Evolutionary conservation across 345 rosid genomes (phyloP).

Genomic region (Alliaria petiolata): DNA sequence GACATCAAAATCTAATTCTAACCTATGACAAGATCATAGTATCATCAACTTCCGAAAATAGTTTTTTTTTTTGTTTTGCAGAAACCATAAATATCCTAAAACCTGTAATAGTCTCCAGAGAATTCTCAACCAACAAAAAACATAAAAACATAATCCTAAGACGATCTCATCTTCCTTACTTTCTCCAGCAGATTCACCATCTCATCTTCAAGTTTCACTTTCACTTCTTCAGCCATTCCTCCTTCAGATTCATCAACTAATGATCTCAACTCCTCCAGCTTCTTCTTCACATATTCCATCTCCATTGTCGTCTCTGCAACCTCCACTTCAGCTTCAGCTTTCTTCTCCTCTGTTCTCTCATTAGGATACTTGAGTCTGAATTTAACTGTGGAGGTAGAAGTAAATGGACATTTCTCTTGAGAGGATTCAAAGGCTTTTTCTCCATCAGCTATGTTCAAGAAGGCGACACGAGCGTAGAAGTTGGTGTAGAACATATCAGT

Average conservation of each 20-base stretch:
- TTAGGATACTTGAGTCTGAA: slow-evolving; percentile 33
- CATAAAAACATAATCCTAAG: slow-evolving; percentile 12
- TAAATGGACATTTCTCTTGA: slow-evolving; percentile 24
- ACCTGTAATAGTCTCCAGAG: slow-evolving; percentile 14
- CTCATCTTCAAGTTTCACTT: slow-evolving; percentile 37
- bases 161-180: slow-evolving; percentile 29
- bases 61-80: not conserved
- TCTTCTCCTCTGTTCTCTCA: slow-evolving; percentile 19
- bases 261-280: slow-evolving; percentile 36
- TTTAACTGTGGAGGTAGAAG: not conserved
- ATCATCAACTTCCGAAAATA: not conserved
- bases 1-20: not conserved
- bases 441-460: slow-evolving; percentile 49
- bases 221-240: slow-evolving; percentile 31
- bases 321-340: slow-evolving; percentile 7
- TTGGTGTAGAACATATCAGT: slow-evolving; percentile 44
- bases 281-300: slow-evolving; percentile 35
- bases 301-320: slow-evolving; percentile 17
- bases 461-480: slow-evolving; percentile 47
- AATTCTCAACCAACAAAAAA: slow-evolving; percentile 17
- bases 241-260: slow-evolving; percentile 34
- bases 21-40: slow-evolving; percentile 11
- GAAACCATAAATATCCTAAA: slow-evolving; percentile 17
- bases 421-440: slow-evolving; percentile 62
- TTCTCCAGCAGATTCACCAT: slow-evolving; percentile 38